A percentile compares a stretch with the other conserved stretches of the same genome.
These are phyloP conservation scores for Fusarium algeriense DNA, from an alignment of 2,329 filamentous ascomycete genomes.

Conservation along the genomic window DNA sequence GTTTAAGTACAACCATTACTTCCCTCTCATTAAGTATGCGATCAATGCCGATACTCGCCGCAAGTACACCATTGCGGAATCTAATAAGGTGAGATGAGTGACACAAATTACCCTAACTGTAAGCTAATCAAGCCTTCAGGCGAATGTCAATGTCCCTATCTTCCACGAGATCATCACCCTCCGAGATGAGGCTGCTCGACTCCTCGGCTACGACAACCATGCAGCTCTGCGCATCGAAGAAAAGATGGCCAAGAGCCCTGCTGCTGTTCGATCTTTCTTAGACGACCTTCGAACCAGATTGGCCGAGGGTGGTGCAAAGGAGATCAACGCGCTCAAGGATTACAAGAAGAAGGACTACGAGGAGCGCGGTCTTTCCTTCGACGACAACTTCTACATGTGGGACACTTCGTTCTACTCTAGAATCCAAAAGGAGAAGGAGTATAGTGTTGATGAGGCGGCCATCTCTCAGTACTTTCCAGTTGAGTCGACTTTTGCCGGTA, in stretches of 20 bases:
- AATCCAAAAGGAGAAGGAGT: slow-evolving; percentile 84
- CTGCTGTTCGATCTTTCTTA: slow-evolving; percentile 79
- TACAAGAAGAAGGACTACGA: slow-evolving; percentile 79
- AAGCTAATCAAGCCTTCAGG: slow-evolving; percentile 51
- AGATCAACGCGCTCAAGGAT: slow-evolving; percentile 76
- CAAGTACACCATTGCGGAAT: slow-evolving; percentile 78
- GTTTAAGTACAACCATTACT: slow-evolving; percentile 87
- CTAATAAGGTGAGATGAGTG: slow-evolving; percentile 73
- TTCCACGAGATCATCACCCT: slow-evolving; percentile 82
- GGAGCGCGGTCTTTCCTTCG: slow-evolving; percentile 68
- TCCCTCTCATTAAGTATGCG: slow-evolving; percentile 83
- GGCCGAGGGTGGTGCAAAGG: slow-evolving; percentile 75
- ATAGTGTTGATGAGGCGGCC: slow-evolving; percentile 80
- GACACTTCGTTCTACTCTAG: slow-evolving; percentile 85
- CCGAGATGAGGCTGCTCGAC: slow-evolving; percentile 80
- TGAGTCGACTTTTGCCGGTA: slow-evolving; percentile 77
- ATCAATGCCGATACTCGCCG: slow-evolving; percentile 76
- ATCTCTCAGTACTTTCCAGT: slow-evolving; percentile 89
- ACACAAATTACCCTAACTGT: not conserved
- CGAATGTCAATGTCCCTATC: slow-evolving; percentile 76
- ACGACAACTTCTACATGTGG: slow-evolving; percentile 84
- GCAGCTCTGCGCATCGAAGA: slow-evolving; percentile 81
- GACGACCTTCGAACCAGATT: slow-evolving; percentile 76
- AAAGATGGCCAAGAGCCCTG: slow-evolving; percentile 86
- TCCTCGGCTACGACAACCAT: slow-evolving; percentile 82